These are phyloP conservation scores for Penicillium parvum DNA, from an alignment of 495 filamentous ascomycete species.

Conservation along the genomic window DNA sequence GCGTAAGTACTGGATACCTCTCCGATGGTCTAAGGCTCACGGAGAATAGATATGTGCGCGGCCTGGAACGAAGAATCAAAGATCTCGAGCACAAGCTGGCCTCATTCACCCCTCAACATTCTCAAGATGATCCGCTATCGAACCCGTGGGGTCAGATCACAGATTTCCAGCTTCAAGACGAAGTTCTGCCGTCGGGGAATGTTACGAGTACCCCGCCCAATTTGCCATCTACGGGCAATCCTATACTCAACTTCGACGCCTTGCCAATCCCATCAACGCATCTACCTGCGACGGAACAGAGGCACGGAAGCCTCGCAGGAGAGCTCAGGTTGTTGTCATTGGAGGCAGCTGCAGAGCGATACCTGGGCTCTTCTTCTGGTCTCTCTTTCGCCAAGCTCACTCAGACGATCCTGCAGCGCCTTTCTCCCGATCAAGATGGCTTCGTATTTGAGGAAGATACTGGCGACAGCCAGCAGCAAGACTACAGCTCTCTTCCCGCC, in stretches of 20 bases:
- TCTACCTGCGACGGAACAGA: not conserved
- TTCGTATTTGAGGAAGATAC: slow-evolving; percentile 31
- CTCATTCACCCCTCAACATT: slow-evolving; percentile 9
- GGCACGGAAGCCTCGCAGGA: slow-evolving; percentile 22
- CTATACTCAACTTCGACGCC: not conserved
- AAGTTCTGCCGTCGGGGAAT: not conserved
- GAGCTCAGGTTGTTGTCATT: slow-evolving; percentile 32
- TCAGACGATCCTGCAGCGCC: slow-evolving; percentile 36
- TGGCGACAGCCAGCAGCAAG: slow-evolving; percentile 12
- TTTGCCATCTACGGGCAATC: not conserved
- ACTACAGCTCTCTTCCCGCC: slow-evolving; percentile 1
- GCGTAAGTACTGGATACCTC: slow-evolving; percentile 18
- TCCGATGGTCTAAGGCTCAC: not conserved
- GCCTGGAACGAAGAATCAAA: slow-evolving; percentile 25
- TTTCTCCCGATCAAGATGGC: slow-evolving; percentile 43
- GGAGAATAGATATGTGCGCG: slow-evolving; percentile 29
- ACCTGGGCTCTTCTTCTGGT: slow-evolving; percentile 37
- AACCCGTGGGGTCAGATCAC: slow-evolving; percentile 5
- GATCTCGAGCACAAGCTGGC: slow-evolving; percentile 28
- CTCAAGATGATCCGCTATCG: slow-evolving; percentile 7
- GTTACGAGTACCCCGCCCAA: slow-evolving; percentile 3
- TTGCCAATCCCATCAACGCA: slow-evolving; percentile 1
- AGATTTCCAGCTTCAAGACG: slow-evolving; percentile 1
- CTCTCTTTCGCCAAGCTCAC: slow-evolving; percentile 37
- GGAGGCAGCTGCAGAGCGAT: slow-evolving; percentile 36